phyloP scores from a whole-genome alignment of 768 basidiomycete genomes.

The Suillus lakei region DNA sequence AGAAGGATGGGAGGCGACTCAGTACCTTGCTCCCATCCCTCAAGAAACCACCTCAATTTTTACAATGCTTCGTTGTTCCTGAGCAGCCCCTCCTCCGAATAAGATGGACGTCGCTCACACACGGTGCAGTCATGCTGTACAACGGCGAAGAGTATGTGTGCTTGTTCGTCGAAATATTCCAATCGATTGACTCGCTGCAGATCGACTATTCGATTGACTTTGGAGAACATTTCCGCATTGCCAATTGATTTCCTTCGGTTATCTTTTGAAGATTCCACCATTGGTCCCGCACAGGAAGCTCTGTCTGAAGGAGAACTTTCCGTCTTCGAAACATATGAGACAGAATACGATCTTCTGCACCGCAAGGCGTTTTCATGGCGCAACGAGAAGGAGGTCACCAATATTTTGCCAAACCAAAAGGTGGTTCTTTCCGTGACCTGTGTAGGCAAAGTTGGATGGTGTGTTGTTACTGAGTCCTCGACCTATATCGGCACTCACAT shows the following conservation, averaged over 20 bases:
- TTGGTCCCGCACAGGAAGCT: conserved; percentile 72
- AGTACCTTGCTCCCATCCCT: conserved; percentile 30
- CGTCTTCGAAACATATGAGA: conserved; percentile 88
- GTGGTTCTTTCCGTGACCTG: conserved; percentile 71
- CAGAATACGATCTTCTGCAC: conserved; percentile 79
- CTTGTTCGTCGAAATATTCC: conserved; percentile 1
- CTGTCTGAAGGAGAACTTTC: conserved; percentile 81
- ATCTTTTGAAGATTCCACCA: conserved; percentile 90
- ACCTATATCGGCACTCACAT: conserved; percentile 8
- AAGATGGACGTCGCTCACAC: conserved; percentile 85
- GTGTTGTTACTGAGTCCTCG: conserved; percentile 33
- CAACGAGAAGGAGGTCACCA: conserved; percentile 43
- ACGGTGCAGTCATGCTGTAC: conserved; percentile 94
- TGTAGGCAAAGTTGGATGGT: conserved; percentile 94
- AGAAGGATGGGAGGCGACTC: conserved; percentile 50
- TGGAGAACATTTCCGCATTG: conserved; percentile 87
- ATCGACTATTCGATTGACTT: conserved; percentile 79
- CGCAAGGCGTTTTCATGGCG: conserved; percentile 84
- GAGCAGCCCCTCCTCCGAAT: conserved; percentile 90
- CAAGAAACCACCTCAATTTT: conserved; percentile 49
- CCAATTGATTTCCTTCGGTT: conserved; percentile 87
- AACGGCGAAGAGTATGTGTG: conserved; percentile 84
- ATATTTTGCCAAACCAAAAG: conserved; percentile 73
- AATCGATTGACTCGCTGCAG: conserved; percentile 44
- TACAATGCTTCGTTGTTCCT: conserved; percentile 84